These are phyloP conservation scores for Sporothrix protearum DNA, from an alignment of 2,329 filamentous ascomycete species.

Conservation along the genomic window DNA sequence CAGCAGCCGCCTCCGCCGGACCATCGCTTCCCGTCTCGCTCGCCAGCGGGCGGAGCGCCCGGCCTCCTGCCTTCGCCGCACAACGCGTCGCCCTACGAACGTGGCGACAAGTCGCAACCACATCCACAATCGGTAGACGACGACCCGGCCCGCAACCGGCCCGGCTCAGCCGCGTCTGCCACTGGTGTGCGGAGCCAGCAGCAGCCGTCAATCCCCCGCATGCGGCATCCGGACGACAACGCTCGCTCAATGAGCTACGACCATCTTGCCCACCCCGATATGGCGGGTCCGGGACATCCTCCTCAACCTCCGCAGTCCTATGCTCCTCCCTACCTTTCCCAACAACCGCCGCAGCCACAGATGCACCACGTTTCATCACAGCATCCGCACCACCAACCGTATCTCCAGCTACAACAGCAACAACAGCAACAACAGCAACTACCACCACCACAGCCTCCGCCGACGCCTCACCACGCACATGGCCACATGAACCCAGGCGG, in stretches of 20 bases:
- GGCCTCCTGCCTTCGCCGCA: not conserved
- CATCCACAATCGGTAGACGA: constrained; percentile 8
- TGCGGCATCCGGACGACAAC: constrained; percentile 23
- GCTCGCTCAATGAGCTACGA: constrained; percentile 25
- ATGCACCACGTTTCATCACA: constrained; percentile 21
- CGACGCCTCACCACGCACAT: not conserved
- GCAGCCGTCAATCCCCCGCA: not conserved
- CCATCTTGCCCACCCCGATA: constrained; percentile 12
- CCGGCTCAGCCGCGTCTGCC: constrained; percentile 15
- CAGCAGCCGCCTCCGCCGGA: not conserved
- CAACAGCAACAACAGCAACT: constrained; percentile 40
- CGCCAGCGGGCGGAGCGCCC: not conserved
- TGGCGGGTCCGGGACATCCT: constrained; percentile 11
- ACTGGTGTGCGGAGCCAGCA: not conserved
- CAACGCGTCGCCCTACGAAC: not conserved
- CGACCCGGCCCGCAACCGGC: constrained; percentile 11
- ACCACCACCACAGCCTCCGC: constrained; percentile 34
- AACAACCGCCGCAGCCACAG: constrained; percentile 19
- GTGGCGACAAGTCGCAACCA: constrained; percentile 8
- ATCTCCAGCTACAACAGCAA: constrained; percentile 9
- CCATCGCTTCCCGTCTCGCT: not conserved
- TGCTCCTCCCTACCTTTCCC: not conserved
- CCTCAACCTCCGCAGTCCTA: constrained; percentile 12
- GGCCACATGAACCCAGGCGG: not conserved
- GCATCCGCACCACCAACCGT: constrained; percentile 6